Conservation (phyloP, 306 rosid genomes). For the barrel medic (Medicago truncatula) region MtrunA17r5.0-ANR NC_053048.1:27022501-27023000, state of each 20-base stretch:
- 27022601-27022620: conserved; percentile 41
- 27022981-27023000: conserved; percentile 56
- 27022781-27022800: conserved; percentile 11
- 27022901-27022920: conserved; percentile 53
- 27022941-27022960: conserved; percentile 50
- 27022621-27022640: conserved; percentile 72
- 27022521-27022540: conserved; percentile 51
- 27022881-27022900: conserved; percentile 53
- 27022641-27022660: conserved; percentile 85
- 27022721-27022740: conserved; percentile 32
- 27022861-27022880: conserved; percentile 35
- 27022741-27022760: neutral
- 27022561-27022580: conserved; percentile 85
- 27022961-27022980: conserved; percentile 35
- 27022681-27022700: conserved; percentile 48
- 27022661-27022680: conserved; percentile 71
- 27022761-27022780: neutral
- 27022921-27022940: conserved; percentile 71
- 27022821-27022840: conserved; percentile 45
- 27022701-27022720: conserved; percentile 42
- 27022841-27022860: conserved; percentile 29
- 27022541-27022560: conserved; percentile 54
- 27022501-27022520: conserved; percentile 75
- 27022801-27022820: conserved; percentile 52
- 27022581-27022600: conserved; percentile 65